Evolutionary conservation across 306 rosid species (phyloP).

Genomic region (Dryas octopetala): DNA sequence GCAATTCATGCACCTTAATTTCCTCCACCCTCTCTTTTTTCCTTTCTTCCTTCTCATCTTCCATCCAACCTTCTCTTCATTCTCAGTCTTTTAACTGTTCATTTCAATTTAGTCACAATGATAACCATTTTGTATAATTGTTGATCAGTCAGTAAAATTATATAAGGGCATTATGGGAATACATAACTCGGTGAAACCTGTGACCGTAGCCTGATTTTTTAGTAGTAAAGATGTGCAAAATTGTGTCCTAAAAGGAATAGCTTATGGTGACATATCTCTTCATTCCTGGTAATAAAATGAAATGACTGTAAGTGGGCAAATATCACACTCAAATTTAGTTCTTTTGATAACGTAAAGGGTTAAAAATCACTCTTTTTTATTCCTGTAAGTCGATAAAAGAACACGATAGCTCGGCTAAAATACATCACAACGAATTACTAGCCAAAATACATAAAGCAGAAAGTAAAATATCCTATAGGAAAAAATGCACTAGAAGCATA

Average conservation of each 20-base stretch:
- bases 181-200: no score
- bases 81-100: neutral
- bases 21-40: no score
- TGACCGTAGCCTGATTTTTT: neutral
- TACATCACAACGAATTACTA: conserved; percentile 37
- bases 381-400: conserved; percentile 30
- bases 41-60: neutral
- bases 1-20: no score
- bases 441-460: conserved; percentile 40
- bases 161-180: no score
- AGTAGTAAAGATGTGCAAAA: neutral
- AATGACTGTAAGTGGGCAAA: neutral
- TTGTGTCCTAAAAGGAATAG: neutral
- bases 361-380: conserved; percentile 32
- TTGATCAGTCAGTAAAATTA: no score
- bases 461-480: conserved; percentile 29
- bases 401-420: conserved; percentile 34
- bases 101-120: neutral
- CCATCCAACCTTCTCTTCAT: neutral
- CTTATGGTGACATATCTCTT: neutral
- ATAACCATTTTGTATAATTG: no score
- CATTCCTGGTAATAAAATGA: neutral
- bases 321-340: neutral
- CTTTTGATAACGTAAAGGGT: neutral
- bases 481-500: conserved; percentile 27